Base-by-base conservation (phyloP, 345 rosid genomes). In the Kernera saxatilis region DNA sequence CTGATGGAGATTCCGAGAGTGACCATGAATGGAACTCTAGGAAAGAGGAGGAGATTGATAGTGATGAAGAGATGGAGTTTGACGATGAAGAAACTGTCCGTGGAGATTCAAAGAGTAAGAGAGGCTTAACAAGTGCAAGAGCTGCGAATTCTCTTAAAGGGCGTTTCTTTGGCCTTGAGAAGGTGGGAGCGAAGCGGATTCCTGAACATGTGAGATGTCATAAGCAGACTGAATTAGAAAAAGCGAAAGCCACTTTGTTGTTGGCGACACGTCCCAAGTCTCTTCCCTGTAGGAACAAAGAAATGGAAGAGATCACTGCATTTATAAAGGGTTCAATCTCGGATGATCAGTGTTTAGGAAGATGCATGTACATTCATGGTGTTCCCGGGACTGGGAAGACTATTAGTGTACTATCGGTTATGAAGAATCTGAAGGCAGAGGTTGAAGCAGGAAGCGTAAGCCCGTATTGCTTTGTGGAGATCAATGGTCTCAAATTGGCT, bases 361-460 rank as follows among this genome's bases (percentile, higher is more conserved):
- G 95, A 53, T 93, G 98, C 69, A 86, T 93, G 77, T 93, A 91
- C 30, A 80, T 91, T 76, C 97, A 91, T 58, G 98, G 98, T 80
- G 98, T 93, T 82, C 98, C 98, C 0, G 98, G 98, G 73, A 91
- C 98, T 10, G 98, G 97, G 76, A 93, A 93, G 91, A 91, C 97
- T 23, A 85, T 93, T 85, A 89, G 92, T 65, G 96, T 91, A 10
- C 85, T 91, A 62, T 68, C 97, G 0, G 96, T 89, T 9, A 81
- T 93, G 96, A 89, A 87, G 80, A 86, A 72, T 82, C 78, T 93
- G 50, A 91, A 73, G 80, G 84, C 90, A 43, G 97, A 93, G 84
- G 96, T 91, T 70, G 96, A 91, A 79, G 81, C 84, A 0, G 97
- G 95, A 71, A 80, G 26, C 3, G 73, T 84, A 60, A 84, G 57